Evolutionary conservation across 2,329 filamentous ascomycete species (phyloP).

Genomic region (Fusarium floridanum): DNA sequence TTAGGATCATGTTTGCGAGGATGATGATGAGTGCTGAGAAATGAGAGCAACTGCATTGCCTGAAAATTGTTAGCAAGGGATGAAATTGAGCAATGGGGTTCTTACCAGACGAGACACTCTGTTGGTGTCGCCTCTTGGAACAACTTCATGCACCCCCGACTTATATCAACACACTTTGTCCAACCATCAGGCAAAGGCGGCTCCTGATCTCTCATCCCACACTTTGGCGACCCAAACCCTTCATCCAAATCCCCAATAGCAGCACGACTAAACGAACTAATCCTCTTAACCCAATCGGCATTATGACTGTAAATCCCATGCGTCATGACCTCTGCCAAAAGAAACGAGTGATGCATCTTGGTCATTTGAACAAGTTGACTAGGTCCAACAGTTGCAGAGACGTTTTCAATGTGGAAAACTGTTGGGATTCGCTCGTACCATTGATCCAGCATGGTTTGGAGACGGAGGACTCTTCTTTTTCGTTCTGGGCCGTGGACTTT

Average conservation of each 20-base stretch:
- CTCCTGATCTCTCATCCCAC: conserved; percentile 2
- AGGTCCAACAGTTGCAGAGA: conserved; percentile 46
- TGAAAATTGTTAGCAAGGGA: background rate
- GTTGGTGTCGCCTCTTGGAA: conserved; percentile 47
- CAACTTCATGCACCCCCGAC: conserved; percentile 51
- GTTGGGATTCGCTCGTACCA: conserved; percentile 54
- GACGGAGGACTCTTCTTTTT: conserved; percentile 43
- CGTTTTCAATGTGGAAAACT: conserved; percentile 52
- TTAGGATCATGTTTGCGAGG: conserved; percentile 50
- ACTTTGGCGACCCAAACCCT: background rate
- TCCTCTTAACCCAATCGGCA: conserved; percentile 53
- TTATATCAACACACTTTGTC: conserved; percentile 50
- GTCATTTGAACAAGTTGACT: conserved; percentile 52
- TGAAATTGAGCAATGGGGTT: fast-evolving
- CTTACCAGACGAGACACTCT: conserved; percentile 52
- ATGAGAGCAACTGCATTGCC: conserved; percentile 49
- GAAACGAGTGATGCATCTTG: conserved; percentile 54
- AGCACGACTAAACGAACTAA: conserved; percentile 46
- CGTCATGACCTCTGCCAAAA: conserved; percentile 52
- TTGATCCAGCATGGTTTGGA: conserved; percentile 51
- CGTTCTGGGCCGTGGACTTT: conserved; percentile 49
- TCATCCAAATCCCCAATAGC: conserved; percentile 41
- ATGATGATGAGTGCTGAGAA: conserved; percentile 52
- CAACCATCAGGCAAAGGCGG: conserved; percentile 48
- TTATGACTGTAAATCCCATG: conserved; percentile 56